Base-by-base conservation (phyloP, 1,284 basidiomycete species). In the Tilletia indica region DNA sequence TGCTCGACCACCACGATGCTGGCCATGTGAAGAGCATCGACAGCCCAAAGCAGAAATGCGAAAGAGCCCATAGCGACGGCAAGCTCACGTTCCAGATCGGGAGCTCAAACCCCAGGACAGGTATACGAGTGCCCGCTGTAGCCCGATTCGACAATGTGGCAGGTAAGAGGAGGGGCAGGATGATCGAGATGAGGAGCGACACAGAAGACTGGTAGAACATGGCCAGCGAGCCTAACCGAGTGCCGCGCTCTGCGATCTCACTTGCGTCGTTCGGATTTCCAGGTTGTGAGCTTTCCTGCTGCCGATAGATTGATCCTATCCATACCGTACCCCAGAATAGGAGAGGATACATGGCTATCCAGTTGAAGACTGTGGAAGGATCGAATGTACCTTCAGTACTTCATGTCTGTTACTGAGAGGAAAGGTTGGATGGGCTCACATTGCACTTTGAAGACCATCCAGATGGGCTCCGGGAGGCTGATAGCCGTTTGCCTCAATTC, bases 31-130 rank as follows among this genome's bases (percentile, higher is more conserved):
- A 75, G 63, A 77, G 67, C 73, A 81, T 78, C 3, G 77, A 64
- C 21, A 75, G 48, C 63, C 69, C 74, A 39, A 81, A 80, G 38
- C 78, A 54, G 42, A 81, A 77, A 49, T 76, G 74, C 45, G 78
- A 74, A n/a, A 76, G 71, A 2, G 74, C 72, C 81, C 81, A 82
- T 68, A 77, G 76, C 66, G 78, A 76, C 1, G 76, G 71, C 49
- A 80, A 63, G n/a, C 21, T 21, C 21, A 51, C 39, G 39, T 38
- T 61, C 21, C 63, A 49, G 3, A 39, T 34, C 6, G 34, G 38
- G 12, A 39, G 47, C 19, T 39, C 12, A 19, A 25, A 42, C 6
- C 47, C 66, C 6, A 42, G 12, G 47, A 47, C 19, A 2, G 49
- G 38, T 14, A 54, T 12, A 1, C 68, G 48, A 31, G 68, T 4